Evolutionary conservation across 139 green algal genomes (phyloP), one percentile per base, ranked within the genome.

Genomic region (Monoraphidium neglectum): DNA sequence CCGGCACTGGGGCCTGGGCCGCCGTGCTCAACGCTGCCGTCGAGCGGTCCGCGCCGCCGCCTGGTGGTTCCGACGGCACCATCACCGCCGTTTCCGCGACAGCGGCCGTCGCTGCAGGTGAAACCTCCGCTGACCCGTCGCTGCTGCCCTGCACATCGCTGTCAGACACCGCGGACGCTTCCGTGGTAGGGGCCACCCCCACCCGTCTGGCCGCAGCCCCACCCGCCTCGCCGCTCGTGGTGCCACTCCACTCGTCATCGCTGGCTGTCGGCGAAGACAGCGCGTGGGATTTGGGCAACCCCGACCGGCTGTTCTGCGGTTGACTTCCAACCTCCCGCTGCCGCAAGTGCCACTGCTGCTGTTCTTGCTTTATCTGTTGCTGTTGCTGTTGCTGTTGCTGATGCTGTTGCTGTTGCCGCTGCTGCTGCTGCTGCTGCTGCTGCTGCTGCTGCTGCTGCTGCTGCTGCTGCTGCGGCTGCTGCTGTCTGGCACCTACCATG

Each of bases 381-480:
- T 40, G 59, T 68, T 73, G 47, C 61, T 54, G 30, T 40, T 51
- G 54, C 6, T 71, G 65, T 23, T 57, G 26, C 32, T 32, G 18
- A 54, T 28, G 23, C 65, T 12, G n/a, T 69, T 51, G 70, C 56
- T 68, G 59, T 40, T 38, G 38, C 70, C 68, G 56, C 53, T 72
- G 80, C 49, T 54, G 32, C 24, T 43, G 60, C 12, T 68, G 35
- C 13, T 74, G 30, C 69, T 64, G 71, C 4, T 73, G 38, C 40
- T 71, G 33, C n/a, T 59, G 49, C 60, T 77, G 61, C 67, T 80
- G 79, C 57, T 76, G 46, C 40, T 63, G 62, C 56, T 62, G 2
- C 21, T 49, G n/a, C n/a, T n/a, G n/a, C n/a, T n/a, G n/a, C n/a
- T n/a, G n/a, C n/a, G n/a, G n/a, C n/a, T 57, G 5, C 3, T 38